Evolutionary conservation across 768 basidiomycete species (phyloP).

Genomic region (Lentinus tigrinus): DNA sequence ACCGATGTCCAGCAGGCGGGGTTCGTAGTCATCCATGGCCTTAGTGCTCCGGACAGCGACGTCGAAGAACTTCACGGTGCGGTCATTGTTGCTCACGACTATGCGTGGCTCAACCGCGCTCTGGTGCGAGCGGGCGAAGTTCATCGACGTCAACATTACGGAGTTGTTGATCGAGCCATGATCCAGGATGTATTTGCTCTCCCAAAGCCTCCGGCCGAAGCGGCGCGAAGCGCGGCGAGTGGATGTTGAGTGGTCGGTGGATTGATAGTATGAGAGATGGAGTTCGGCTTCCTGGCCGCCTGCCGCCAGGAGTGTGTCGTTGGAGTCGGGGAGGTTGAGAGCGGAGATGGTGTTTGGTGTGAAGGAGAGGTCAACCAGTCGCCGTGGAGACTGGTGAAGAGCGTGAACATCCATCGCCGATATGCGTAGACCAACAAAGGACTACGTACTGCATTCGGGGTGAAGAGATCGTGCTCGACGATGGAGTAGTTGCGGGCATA

Average conservation of each 20-base stretch:
- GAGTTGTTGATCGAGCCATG: slow-evolving; percentile 82
- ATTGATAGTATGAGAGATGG: slow-evolving; percentile 54
- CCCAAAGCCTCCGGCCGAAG: slow-evolving; percentile 42
- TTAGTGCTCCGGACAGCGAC: slow-evolving; percentile 50
- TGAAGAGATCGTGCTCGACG: slow-evolving; percentile 57
- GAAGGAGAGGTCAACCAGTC: slow-evolving; percentile 55
- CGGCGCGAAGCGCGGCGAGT: slow-evolving; percentile 11
- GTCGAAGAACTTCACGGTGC: slow-evolving; percentile 77
- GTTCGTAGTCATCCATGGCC: slow-evolving; percentile 21
- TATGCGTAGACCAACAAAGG: slow-evolving; percentile 2
- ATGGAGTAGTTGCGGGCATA: slow-evolving; percentile 56
- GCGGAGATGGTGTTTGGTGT: slow-evolving; percentile 63
- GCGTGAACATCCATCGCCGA: not conserved
- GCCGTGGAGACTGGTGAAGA: slow-evolving; percentile 34
- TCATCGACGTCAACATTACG: slow-evolving; percentile 63
- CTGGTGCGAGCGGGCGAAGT: slow-evolving; percentile 56
- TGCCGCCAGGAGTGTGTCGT: slow-evolving; percentile 67
- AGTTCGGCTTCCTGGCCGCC: slow-evolving; percentile 75
- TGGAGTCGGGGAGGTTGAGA: slow-evolving; percentile 47
- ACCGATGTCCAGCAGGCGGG: slow-evolving; percentile 40
- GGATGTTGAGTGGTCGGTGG: slow-evolving; percentile 7
- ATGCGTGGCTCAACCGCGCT: slow-evolving; percentile 74
- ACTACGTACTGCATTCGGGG: slow-evolving; percentile 44
- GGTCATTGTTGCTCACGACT: slow-evolving; percentile 85
- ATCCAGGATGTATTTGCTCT: slow-evolving; percentile 48